Evolutionary conservation across 345 rosid genomes (phyloP).

Genomic region (Turnera subulata): DNA sequence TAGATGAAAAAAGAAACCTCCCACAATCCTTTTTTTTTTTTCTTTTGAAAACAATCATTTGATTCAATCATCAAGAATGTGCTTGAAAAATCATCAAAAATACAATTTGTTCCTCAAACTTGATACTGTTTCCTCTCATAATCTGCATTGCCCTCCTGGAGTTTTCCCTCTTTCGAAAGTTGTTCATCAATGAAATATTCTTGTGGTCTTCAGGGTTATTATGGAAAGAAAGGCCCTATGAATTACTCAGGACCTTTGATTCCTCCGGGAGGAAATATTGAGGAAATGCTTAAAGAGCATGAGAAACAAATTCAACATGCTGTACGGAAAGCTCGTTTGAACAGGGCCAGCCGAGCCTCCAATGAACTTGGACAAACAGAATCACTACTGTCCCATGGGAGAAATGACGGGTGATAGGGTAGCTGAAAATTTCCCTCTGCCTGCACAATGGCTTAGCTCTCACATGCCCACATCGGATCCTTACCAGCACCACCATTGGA

Average conservation of each 20-base stretch:
- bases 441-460: constrained; percentile 1
- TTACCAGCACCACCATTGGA: constrained; percentile 2
- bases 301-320: constrained; percentile 77
- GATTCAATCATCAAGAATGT: no score
- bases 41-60: no score
- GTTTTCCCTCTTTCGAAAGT: no score
- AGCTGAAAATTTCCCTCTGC: constrained; percentile 5
- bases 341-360: constrained; percentile 17
- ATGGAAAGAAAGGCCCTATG: constrained; percentile 37
- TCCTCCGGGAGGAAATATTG: constrained; percentile 61
- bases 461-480: background rate
- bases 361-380: constrained; percentile 29
- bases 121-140: no score
- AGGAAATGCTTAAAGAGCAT: constrained; percentile 87
- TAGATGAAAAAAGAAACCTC: no score
- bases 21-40: no score
- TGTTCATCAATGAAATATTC: constrained; percentile 9
- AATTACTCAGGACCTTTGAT: constrained; percentile 74
- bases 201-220: constrained; percentile 32
- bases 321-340: constrained; percentile 60
- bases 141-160: no score
- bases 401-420: constrained; percentile 33
- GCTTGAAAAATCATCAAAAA: no score
- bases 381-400: constrained; percentile 28
- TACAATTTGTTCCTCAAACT: no score